phyloP scores from a whole-genome alignment of 225 moss, liverwort and hornwort species.

The Rhytidiadelphus loreus region DNA sequence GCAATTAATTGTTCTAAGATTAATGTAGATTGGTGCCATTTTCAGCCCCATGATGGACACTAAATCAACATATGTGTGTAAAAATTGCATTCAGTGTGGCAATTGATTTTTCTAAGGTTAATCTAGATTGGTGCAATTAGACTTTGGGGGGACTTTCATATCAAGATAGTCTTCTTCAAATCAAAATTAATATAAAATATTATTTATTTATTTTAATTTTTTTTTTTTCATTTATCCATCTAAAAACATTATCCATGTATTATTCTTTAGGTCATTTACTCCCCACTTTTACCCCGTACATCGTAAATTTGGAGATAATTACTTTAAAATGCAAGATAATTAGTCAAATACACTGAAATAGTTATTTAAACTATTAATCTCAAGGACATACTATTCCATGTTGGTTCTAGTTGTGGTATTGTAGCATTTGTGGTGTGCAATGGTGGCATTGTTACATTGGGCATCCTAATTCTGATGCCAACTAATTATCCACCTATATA shows the following conservation, averaged over 20 bases:
- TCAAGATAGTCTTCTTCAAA: background rate
- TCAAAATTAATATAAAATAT: background rate
- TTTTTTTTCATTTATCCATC: background rate
- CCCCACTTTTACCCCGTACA: background rate
- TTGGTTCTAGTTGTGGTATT: background rate
- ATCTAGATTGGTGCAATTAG: background rate
- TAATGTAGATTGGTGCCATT: too few species aligned
- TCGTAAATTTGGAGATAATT: background rate
- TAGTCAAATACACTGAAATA: accelerated
- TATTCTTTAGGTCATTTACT: background rate
- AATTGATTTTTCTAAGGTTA: background rate
- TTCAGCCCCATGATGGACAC: too few species aligned
- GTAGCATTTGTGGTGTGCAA: background rate
- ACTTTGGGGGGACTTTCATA: background rate
- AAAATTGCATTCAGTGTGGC: background rate
- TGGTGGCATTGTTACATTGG: background rate
- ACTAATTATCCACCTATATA: too few species aligned
- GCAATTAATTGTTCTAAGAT: too few species aligned
- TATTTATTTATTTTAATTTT: too few species aligned
- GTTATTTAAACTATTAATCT: background rate
- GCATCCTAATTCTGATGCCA: background rate
- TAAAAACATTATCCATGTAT: too few species aligned
- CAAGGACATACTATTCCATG: background rate
- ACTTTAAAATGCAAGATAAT: background rate
- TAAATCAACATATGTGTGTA: background rate